phyloP scores from a whole-genome alignment of 768 basidiomycete genomes.

The Boletus reticuloceps region DNA sequence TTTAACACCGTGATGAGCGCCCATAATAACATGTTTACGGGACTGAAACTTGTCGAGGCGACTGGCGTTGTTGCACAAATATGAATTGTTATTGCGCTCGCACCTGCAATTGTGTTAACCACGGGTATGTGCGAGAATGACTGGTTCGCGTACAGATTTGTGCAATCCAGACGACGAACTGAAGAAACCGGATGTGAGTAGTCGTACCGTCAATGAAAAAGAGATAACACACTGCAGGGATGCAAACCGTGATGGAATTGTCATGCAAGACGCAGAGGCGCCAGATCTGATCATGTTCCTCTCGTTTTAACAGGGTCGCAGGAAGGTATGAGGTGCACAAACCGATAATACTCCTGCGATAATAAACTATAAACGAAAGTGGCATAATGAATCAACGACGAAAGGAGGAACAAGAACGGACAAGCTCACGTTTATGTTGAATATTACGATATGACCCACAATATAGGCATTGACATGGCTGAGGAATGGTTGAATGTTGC shows the following conservation, averaged over 20 bases:
- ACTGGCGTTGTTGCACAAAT: background rate
- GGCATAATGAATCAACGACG: background rate
- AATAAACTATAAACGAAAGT: slow-evolving; percentile 9
- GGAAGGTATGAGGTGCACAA: background rate
- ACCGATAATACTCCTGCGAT: slow-evolving; percentile 19
- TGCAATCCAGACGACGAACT: slow-evolving; percentile 20
- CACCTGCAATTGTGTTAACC: slow-evolving; percentile 6
- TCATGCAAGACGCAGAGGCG: slow-evolving; percentile 23
- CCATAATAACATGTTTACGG: slow-evolving; percentile 9
- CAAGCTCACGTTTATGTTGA: slow-evolving; percentile 9
- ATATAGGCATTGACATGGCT: background rate
- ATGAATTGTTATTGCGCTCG: background rate
- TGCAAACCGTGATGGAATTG: slow-evolving; percentile 6
- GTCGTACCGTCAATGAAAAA: background rate
- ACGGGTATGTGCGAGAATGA: background rate
- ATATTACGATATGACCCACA: slow-evolving; percentile 4
- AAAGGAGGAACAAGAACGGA: background rate
- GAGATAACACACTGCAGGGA: slow-evolving; percentile 15
- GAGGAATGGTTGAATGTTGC: background rate
- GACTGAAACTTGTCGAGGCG: background rate
- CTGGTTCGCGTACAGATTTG: slow-evolving; percentile 13
- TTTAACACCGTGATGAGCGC: slow-evolving; percentile 10
- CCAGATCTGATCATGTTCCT: slow-evolving; percentile 14
- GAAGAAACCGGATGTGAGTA: background rate
- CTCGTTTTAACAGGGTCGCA: background rate